A percentile compares a stretch with the other conserved stretches of the same genome.
Evolutionary conservation across 208 protist genomes (phyloP).

Genomic region (Crithidia expoeki): DNA sequence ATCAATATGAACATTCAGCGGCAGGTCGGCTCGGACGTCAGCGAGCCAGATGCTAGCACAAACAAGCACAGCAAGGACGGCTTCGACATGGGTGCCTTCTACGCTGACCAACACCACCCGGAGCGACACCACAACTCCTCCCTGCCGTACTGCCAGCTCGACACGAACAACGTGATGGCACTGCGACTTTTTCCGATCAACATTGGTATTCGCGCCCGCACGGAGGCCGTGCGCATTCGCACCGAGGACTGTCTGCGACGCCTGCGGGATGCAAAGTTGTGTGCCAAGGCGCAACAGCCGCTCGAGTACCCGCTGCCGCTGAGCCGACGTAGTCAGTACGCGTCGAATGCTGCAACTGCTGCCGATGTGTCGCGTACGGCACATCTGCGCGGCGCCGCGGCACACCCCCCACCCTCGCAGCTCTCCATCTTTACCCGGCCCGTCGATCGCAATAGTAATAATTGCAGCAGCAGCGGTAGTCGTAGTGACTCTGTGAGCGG

Average conservation of each 20-base stretch:
- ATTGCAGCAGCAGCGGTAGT: background rate
- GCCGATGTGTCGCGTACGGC: constrained; percentile 7
- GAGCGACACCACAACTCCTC: constrained; percentile 74
- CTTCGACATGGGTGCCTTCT: constrained; percentile 52
- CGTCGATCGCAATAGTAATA: constrained; percentile 9
- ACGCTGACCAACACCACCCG: constrained; percentile 40
- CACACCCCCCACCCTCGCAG: constrained; percentile 58
- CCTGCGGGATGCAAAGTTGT: constrained; percentile 55
- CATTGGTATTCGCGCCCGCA: constrained; percentile 47
- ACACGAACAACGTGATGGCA: constrained; percentile 73
- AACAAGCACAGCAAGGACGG: constrained; percentile 10
- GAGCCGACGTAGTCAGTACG: constrained; percentile 18
- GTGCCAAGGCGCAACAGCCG: constrained; percentile 36
- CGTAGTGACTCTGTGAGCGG: background rate
- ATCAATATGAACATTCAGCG: constrained; percentile 40
- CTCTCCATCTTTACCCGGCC: constrained; percentile 83
- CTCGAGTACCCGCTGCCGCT: constrained; percentile 61
- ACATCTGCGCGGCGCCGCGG: constrained; percentile 49
- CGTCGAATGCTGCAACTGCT: background rate
- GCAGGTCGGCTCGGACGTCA: constrained; percentile 26
- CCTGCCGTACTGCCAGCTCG: constrained; percentile 38
- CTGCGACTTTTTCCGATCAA: constrained; percentile 76
- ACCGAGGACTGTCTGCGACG: constrained; percentile 69
- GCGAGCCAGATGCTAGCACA: constrained; percentile 4
- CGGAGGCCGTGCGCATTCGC: constrained; percentile 57